Conservation (phyloP, 2,329 filamentous ascomycete genomes). For the Nigrospora osmanthi region DNA sequence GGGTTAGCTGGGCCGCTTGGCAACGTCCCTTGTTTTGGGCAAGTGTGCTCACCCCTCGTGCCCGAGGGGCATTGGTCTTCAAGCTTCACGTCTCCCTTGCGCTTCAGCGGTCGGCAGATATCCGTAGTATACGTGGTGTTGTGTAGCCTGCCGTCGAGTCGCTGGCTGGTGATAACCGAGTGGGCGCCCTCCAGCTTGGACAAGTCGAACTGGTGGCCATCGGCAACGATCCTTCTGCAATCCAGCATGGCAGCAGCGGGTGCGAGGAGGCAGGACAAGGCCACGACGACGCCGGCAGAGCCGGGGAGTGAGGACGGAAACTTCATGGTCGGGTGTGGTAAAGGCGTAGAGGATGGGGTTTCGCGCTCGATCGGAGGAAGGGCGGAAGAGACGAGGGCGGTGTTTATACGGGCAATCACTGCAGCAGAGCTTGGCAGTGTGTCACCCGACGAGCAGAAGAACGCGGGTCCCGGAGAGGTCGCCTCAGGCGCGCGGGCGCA, state of each 20-base stretch:
- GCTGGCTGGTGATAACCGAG: slow-evolving; percentile 54
- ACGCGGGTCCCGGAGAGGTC: too few relatives aligned
- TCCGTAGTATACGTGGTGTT: slow-evolving; percentile 82
- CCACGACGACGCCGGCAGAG: slow-evolving; percentile 23
- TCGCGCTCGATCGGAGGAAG: neutral
- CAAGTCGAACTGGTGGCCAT: slow-evolving; percentile 57
- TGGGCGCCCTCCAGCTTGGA: slow-evolving; percentile 57
- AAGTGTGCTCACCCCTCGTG: slow-evolving; percentile 50
- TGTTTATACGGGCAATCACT: too few relatives aligned
- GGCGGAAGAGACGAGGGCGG: too few relatives aligned
- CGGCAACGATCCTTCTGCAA: slow-evolving; percentile 54
- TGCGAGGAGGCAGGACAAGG: slow-evolving; percentile 26
- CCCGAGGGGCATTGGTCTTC: slow-evolving; percentile 59
- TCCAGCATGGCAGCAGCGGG: slow-evolving; percentile 42
- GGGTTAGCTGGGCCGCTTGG: neutral
- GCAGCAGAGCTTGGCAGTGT: too few relatives aligned
- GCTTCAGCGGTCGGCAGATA: slow-evolving; percentile 61
- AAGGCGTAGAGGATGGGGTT: neutral
- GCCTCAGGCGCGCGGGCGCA: too few relatives aligned
- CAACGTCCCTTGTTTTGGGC: neutral
- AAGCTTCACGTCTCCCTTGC: slow-evolving; percentile 46
- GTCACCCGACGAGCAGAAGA: too few relatives aligned
- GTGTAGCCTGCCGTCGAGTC: slow-evolving; percentile 42
- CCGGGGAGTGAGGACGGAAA: slow-evolving; percentile 23
- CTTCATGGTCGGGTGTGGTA: slow-evolving; percentile 25